Conservation (phyloP, 1,284 basidiomycete species). For the Ceratobasidium sp. region DNA sequence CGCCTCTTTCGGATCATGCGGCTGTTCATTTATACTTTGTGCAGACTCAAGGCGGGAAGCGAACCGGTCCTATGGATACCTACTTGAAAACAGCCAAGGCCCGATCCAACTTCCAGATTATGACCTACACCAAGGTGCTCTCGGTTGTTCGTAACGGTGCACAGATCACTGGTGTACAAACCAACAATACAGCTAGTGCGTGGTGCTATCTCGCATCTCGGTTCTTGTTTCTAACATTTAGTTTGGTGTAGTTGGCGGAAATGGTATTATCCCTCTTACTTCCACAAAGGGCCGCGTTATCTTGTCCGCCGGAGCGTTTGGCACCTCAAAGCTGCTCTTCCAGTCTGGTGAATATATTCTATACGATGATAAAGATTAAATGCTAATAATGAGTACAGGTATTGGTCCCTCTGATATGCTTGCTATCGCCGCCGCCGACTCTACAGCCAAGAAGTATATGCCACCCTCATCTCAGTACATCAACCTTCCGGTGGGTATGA, state of each 20-base stretch:
- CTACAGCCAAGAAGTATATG: slow-evolving; percentile 57
- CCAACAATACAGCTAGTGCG: slow-evolving; percentile 59
- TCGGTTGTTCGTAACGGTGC: slow-evolving; percentile 66
- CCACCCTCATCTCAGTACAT: slow-evolving; percentile 63
- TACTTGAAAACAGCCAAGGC: slow-evolving; percentile 63
- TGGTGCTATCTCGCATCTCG: not conserved
- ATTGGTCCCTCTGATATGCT: slow-evolving; percentile 69
- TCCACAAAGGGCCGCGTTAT: slow-evolving; percentile 67
- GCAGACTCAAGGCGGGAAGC: slow-evolving; percentile 62
- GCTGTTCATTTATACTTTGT: slow-evolving; percentile 55
- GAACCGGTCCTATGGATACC: slow-evolving; percentile 64
- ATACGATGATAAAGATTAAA: too few relatives aligned
- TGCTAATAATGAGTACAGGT: too few relatives aligned
- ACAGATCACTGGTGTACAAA: slow-evolving; percentile 64
- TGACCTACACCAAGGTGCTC: slow-evolving; percentile 57
- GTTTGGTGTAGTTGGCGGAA: slow-evolving; percentile 59
- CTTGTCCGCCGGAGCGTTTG: slow-evolving; percentile 65
- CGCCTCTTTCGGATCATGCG: not conserved
- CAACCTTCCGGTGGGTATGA: slow-evolving; percentile 62
- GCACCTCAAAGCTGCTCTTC: slow-evolving; percentile 64
- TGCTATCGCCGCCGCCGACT: slow-evolving; percentile 57
- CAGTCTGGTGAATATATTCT: slow-evolving; percentile 49
- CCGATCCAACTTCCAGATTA: slow-evolving; percentile 62
- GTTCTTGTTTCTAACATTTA: too few relatives aligned
- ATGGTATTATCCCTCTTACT: slow-evolving; percentile 63